Evolutionary conservation across 2,329 filamentous ascomycete species (phyloP).

Genomic region (Colletotrichum sp.): DNA sequence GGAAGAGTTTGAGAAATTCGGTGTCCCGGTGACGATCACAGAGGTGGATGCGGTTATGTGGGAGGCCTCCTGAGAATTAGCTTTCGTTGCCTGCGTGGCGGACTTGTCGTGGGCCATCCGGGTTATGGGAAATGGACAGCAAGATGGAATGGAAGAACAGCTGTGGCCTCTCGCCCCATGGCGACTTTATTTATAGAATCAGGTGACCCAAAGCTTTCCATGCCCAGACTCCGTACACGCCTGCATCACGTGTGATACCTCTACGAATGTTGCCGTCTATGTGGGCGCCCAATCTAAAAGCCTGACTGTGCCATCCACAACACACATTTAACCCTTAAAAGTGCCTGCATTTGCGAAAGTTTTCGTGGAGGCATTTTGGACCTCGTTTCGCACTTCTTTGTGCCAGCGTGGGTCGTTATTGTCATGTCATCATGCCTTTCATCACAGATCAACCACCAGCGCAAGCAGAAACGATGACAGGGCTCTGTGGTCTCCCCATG

Average conservation of each 20-base stretch:
- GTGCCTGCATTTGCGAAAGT: not conserved
- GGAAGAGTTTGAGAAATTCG: not conserved
- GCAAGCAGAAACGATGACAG: not conserved
- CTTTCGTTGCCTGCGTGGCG: not conserved
- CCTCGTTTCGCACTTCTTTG: not conserved
- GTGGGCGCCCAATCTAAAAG: fast-evolving
- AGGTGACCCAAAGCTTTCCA: not conserved
- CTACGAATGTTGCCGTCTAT: not conserved
- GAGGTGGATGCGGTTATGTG: not conserved
- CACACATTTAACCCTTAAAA: not conserved
- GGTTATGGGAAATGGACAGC: not conserved
- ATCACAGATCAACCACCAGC: not conserved
- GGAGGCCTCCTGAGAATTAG: not conserved
- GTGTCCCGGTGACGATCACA: not conserved
- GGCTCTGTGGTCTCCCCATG: not conserved
- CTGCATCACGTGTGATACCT: not conserved
- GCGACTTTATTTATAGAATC: not conserved
- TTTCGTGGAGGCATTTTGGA: not conserved
- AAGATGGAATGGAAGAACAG: not conserved
- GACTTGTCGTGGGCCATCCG: not conserved
- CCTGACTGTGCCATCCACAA: not conserved
- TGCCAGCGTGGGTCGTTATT: not conserved
- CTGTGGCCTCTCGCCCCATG: fast-evolving
- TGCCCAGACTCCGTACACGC: not conserved
- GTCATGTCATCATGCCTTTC: not conserved